phyloP scores from a whole-genome alignment of 257 asterid species.

The Solanum ahanhuiri region DNA sequence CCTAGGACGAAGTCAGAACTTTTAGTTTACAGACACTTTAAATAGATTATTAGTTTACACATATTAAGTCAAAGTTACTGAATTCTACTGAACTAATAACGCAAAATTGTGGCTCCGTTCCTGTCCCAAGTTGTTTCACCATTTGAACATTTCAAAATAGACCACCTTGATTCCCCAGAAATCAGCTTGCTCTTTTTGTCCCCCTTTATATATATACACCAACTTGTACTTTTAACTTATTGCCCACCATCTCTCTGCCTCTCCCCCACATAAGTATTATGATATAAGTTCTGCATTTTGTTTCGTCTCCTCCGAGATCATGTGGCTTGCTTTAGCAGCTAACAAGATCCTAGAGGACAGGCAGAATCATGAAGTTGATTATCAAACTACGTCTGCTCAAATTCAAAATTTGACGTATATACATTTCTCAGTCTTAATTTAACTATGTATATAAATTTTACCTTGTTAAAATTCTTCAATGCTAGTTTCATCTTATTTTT shows the following conservation, averaged over 20 bases:
- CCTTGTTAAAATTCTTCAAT: background rate
- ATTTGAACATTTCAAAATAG: background rate
- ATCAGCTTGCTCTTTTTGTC: background rate
- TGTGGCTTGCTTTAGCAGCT: conserved; percentile 17
- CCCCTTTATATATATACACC: background rate
- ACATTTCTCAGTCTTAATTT: conserved; percentile 1
- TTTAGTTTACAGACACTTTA: background rate
- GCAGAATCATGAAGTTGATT: background rate
- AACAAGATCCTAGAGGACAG: conserved; percentile 7
- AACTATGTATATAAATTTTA: background rate
- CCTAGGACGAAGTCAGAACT: background rate
- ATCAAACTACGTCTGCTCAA: conserved; percentile 5
- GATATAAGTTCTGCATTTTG: background rate
- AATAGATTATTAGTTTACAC: background rate
- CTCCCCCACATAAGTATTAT: background rate
- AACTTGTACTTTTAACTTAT: background rate
- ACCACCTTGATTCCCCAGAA: background rate
- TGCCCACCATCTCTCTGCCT: background rate
- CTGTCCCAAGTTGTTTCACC: background rate
- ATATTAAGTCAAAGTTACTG: background rate
- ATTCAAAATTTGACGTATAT: conserved; percentile 17
- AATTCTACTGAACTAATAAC: background rate
- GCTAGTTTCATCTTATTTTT: conserved; percentile 3
- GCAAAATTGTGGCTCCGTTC: background rate
- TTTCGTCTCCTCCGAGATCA: background rate